These are phyloP conservation scores for Candida anglica DNA, from an alignment of 805 yeast genomes.

Conservation along the genomic window DNA sequence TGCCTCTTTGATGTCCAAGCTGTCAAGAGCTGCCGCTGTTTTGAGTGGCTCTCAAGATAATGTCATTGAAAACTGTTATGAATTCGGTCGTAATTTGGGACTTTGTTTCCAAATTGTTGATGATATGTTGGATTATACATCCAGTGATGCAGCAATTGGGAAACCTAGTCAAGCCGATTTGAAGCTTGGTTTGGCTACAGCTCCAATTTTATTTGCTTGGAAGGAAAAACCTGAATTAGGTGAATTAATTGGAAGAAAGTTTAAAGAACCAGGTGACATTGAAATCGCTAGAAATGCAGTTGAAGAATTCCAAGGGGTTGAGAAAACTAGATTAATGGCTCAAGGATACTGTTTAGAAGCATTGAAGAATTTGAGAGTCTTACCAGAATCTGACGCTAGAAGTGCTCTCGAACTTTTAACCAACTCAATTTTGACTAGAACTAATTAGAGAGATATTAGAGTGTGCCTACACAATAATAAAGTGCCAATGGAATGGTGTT, in stretches of 20 bases:
- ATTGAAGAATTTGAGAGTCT: conserved; percentile 57
- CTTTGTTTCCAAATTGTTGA: conserved; percentile 95
- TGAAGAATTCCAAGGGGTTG: conserved; percentile 65
- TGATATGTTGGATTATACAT: conserved; percentile 92
- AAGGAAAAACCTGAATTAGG: conserved; percentile 81
- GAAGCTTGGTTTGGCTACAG: conserved; percentile 92
- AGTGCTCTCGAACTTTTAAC: conserved; percentile 84
- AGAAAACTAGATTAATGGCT: conserved; percentile 72
- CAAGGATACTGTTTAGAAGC: conserved; percentile 75
- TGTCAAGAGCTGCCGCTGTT: conserved; percentile 89
- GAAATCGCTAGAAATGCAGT: conserved; percentile 79
- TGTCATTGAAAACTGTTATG: conserved; percentile 81
- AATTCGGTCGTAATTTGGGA: conserved; percentile 90
- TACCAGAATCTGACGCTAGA: conserved; percentile 89
- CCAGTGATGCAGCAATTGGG: conserved; percentile 80
- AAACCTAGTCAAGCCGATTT: conserved; percentile 96
- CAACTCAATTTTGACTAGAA: conserved; percentile 76
- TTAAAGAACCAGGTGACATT: conserved; percentile 76
- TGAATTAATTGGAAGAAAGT: conserved; percentile 77
- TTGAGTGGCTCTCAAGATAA: conserved; percentile 76
- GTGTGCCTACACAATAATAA: too few species aligned
- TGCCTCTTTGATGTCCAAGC: conserved; percentile 90
- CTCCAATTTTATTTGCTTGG: conserved; percentile 96
- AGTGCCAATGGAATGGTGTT: too few species aligned
- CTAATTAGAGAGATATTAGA: conserved; percentile 43